A percentile compares a stretch with the other conserved stretches of the same genome.
Evolutionary conservation across 2,329 filamentous ascomycete species (phyloP).

Genomic region (Sporothrix euskadiensis): DNA sequence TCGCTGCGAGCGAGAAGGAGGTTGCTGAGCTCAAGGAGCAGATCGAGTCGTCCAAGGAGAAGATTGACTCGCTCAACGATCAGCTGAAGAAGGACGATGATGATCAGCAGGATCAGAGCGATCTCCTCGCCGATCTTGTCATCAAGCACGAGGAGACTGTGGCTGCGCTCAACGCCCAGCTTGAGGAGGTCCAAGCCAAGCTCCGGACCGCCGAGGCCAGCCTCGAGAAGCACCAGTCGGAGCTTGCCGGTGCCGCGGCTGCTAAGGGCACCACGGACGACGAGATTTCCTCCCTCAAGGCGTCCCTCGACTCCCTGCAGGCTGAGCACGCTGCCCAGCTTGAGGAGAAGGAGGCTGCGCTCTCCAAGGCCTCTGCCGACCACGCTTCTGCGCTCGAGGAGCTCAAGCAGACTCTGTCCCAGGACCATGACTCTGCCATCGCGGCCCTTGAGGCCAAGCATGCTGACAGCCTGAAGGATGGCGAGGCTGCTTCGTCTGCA

Average conservation of each 20-base stretch:
- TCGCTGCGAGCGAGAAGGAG: conserved; percentile 59
- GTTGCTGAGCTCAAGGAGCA: conserved; percentile 59
- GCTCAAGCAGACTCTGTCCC: conserved; percentile 51
- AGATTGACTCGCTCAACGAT: conserved; percentile 55
- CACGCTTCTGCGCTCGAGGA: conserved; percentile 52
- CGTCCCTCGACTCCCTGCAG: conserved; percentile 51
- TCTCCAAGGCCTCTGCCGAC: conserved; percentile 48
- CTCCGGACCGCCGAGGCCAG: conserved; percentile 54
- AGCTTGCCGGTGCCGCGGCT: conserved; percentile 48
- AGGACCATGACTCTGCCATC: conserved; percentile 53
- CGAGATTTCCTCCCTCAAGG: conserved; percentile 51
- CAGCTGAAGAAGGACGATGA: conserved; percentile 50
- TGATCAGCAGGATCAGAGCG: conserved; percentile 47
- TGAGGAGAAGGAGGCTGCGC: conserved; percentile 42
- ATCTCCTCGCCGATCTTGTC: conserved; percentile 53
- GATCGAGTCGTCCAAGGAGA: conserved; percentile 57
- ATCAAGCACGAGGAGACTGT: conserved; percentile 53
- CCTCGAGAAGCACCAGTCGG: conserved; percentile 52
- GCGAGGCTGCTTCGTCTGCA: conserved; percentile 45
- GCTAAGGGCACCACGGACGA: conserved; percentile 4
- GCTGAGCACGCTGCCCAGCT: conserved; percentile 45
- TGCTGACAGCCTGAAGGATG: conserved; percentile 51
- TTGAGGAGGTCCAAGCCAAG: conserved; percentile 53
- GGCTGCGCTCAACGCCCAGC: conserved; percentile 49
- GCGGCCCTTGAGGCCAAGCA: conserved; percentile 56